Conservation (phyloP, 768 basidiomycete species). For the Daedaleopsis sinensis region DNA sequence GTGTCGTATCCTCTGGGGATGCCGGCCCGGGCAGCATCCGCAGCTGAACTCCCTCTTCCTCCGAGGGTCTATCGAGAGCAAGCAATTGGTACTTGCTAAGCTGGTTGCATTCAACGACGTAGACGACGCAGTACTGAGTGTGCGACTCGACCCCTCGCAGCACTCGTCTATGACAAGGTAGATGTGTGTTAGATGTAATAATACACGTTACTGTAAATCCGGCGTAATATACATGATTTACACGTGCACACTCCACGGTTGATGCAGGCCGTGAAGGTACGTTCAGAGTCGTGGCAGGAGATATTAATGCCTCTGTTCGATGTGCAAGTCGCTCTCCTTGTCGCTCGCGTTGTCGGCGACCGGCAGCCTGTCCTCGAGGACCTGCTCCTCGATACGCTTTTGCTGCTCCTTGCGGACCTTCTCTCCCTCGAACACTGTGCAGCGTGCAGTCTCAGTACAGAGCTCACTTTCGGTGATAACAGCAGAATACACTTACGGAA, state of each 20-base stretch:
- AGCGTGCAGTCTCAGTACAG: background rate
- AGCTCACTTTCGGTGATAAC: background rate
- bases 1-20: no score
- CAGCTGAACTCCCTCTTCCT: no score
- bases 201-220: background rate
- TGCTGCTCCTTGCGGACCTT: constrained; percentile 41
- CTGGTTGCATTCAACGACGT: no score
- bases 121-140: no score
- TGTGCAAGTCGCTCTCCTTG: constrained; percentile 23
- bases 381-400: constrained; percentile 44
- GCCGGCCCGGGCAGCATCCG: no score
- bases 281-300: background rate
- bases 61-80: no score
- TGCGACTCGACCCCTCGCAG: no score
- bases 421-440: constrained; percentile 48
- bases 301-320: constrained; percentile 16
- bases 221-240: background rate
- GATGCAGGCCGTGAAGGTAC: background rate
- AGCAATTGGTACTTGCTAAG: no score
- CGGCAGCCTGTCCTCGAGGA: constrained; percentile 27
- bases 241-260: no score
- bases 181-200: background rate
- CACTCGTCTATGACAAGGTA: no score
- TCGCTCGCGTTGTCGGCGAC: constrained; percentile 21
- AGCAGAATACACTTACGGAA: constrained; percentile 46